These are phyloP conservation scores for Gautieria morchelliformis DNA, from an alignment of 768 basidiomycete genomes.

Conservation along the genomic window DNA sequence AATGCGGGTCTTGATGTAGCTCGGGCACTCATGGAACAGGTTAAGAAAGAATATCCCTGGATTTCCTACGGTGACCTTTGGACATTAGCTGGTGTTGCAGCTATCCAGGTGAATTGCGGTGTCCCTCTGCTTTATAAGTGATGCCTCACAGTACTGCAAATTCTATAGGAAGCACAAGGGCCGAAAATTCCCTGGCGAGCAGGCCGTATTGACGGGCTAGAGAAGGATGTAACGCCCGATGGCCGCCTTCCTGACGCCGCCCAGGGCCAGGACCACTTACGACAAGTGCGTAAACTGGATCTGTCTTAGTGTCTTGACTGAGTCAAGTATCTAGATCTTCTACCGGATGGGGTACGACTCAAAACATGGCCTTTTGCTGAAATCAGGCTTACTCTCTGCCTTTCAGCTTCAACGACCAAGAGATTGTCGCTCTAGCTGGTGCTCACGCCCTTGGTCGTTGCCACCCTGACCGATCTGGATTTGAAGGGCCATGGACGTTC, in stretches of 20 bases:
- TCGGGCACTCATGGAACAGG: conserved; percentile 71
- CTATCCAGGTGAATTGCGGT: conserved; percentile 51
- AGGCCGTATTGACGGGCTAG: conserved; percentile 83
- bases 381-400: conserved; percentile 7
- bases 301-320: too few species aligned
- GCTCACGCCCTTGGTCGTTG: conserved; percentile 95
- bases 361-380: neutral
- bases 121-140: neutral
- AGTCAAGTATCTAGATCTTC: conserved; percentile 47
- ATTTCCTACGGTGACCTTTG: conserved; percentile 95
- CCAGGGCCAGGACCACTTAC: conserved; percentile 77
- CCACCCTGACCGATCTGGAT: conserved; percentile 79
- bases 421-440: conserved; percentile 91
- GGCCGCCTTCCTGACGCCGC: conserved; percentile 84
- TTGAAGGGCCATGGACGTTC: conserved; percentile 92
- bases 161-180: conserved; percentile 72
- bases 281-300: conserved; percentile 41
- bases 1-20: conserved; percentile 79
- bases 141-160: neutral
- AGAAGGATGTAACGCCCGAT: conserved; percentile 67
- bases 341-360: conserved; percentile 68
- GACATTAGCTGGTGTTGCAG: conserved; percentile 91
- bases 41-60: conserved; percentile 86
- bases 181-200: conserved; percentile 91
- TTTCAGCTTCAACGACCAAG: conserved; percentile 81